These are phyloP conservation scores for Ustilago cynodontis DNA, from an alignment of 1,284 basidiomycete genomes.

Conservation along the genomic window DNA sequence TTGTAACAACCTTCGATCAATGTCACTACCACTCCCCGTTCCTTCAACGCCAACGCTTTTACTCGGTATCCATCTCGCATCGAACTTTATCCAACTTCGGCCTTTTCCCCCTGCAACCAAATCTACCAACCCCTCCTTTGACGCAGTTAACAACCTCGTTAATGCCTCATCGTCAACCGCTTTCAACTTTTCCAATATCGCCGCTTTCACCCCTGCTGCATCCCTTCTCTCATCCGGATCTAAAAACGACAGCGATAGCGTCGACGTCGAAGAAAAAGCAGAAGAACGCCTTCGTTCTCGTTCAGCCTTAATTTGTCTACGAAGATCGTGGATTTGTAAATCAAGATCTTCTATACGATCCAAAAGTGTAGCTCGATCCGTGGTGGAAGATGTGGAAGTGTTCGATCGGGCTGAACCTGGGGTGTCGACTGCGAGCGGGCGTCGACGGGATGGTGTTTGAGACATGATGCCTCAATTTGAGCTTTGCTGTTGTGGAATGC, in stretches of 20 bases:
- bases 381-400: slow-evolving; percentile 24
- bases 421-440: slow-evolving; percentile 12
- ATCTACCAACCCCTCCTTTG: background rate
- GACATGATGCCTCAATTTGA: slow-evolving; percentile 16
- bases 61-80: slow-evolving; percentile 22
- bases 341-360: slow-evolving; percentile 39
- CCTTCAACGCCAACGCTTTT: slow-evolving; percentile 42
- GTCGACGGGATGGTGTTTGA: slow-evolving; percentile 37
- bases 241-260: slow-evolving; percentile 5
- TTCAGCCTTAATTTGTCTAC: slow-evolving; percentile 20
- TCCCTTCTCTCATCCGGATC: background rate
- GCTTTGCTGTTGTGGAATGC: background rate
- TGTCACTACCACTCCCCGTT: slow-evolving; percentile 26
- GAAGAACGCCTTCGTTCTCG: slow-evolving; percentile 16
- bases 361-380: slow-evolving; percentile 23
- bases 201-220: background rate
- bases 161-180: slow-evolving; percentile 44
- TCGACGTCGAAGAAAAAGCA: background rate
- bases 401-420: slow-evolving; percentile 38
- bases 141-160: slow-evolving; percentile 19
- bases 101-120: background rate
- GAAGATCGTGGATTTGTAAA: slow-evolving; percentile 30
- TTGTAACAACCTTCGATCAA: slow-evolving; percentile 23
- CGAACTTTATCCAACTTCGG: slow-evolving; percentile 5
- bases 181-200: slow-evolving; percentile 18